phyloP scores from a whole-genome alignment of 208 protist species.

The Acanthamoeba triangularis region DNA sequence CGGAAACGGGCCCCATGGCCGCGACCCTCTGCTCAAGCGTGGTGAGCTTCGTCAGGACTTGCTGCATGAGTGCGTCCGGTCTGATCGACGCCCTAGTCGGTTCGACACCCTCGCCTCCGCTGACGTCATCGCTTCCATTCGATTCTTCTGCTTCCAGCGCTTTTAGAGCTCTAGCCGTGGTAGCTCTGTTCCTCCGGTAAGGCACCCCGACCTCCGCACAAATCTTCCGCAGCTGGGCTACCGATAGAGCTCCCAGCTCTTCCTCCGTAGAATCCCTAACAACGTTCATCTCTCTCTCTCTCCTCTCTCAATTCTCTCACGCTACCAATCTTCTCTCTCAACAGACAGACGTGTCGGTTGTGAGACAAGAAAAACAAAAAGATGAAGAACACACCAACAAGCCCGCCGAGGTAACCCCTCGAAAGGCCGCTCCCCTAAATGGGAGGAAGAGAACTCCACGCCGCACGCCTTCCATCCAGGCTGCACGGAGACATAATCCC shows the following conservation, averaged over 20 bases:
- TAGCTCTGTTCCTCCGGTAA: not conserved
- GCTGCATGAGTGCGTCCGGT: not conserved
- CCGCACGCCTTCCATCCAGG: not conserved
- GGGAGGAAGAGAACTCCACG: not conserved
- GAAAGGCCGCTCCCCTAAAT: too few species aligned
- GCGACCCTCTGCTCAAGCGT: not conserved
- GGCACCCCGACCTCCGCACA: not conserved
- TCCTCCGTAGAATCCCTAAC: not conserved
- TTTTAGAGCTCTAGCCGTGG: not conserved
- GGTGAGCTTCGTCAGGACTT: not conserved
- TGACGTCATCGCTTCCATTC: not conserved
- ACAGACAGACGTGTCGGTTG: not conserved
- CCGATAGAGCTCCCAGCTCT: not conserved
- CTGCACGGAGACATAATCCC: not conserved
- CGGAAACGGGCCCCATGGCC: not conserved
- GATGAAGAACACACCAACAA: too few species aligned
- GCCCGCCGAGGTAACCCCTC: too few species aligned
- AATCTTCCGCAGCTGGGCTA: not conserved
- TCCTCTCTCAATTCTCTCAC: not conserved
- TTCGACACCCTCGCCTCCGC: not conserved
- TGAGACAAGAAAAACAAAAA: too few species aligned
- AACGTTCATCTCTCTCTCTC: not conserved
- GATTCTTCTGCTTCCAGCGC: not conserved
- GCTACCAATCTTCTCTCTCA: not conserved
- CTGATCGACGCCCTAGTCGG: too few species aligned